These are phyloP conservation scores for Annulohypoxylon maeteangense DNA, from an alignment of 495 filamentous ascomycete genomes.

Conservation along the genomic window DNA sequence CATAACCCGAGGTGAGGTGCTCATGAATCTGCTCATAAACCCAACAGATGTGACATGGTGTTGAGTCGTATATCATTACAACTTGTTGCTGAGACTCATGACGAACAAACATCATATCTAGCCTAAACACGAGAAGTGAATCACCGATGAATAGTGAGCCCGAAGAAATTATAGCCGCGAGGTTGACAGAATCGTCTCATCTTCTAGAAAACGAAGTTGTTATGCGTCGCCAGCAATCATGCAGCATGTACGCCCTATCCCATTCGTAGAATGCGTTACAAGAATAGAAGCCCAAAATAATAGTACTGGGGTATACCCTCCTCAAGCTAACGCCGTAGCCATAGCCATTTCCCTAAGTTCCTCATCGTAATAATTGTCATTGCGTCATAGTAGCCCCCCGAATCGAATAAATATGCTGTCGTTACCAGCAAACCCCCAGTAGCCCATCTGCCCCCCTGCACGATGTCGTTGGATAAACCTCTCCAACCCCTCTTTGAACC, in stretches of 20 bases:
- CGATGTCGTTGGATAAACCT: background rate
- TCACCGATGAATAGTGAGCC: background rate
- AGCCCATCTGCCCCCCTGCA: conserved; percentile 3
- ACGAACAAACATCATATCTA: background rate
- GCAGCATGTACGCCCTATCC: conserved; percentile 8
- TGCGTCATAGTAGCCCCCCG: background rate
- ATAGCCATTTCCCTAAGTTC: background rate
- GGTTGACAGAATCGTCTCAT: conserved; percentile 4
- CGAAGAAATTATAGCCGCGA: background rate
- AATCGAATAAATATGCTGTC: background rate
- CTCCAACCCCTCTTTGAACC: background rate
- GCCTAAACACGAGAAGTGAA: background rate
- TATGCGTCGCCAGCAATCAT: conserved; percentile 4
- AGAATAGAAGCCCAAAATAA: conserved; percentile 4
- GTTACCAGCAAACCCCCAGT: background rate
- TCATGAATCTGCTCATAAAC: background rate
- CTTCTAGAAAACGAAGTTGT: conserved; percentile 1
- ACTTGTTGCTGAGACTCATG: background rate
- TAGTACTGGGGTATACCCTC: conserved; percentile 26
- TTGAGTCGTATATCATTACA: background rate
- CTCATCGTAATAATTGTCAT: conserved; percentile 28
- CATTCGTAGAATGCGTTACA: background rate
- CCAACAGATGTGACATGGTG: background rate
- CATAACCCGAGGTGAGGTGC: background rate
- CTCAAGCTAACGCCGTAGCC: conserved; percentile 11